Evolutionary conservation across 305 asterid genomes (phyloP).

Genomic region (Ajuga reptans): DNA sequence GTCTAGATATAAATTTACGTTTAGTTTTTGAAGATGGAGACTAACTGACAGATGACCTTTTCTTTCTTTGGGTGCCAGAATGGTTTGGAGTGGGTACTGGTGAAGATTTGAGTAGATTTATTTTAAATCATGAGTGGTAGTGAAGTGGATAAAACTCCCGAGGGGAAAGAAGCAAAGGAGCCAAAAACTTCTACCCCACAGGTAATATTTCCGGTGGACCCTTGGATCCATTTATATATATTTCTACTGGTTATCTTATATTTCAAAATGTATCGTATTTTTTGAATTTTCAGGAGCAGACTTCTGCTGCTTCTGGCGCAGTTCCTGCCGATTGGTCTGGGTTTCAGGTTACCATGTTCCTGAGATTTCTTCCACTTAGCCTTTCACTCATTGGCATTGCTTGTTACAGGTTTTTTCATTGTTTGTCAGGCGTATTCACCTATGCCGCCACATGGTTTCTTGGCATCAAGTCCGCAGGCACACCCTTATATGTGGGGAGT

Average conservation of each 20-base stretch:
- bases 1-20: background rate
- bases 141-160: constrained; percentile 45
- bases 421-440: constrained; percentile 72
- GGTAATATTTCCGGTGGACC: constrained; percentile 30
- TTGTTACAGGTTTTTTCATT: constrained; percentile 18
- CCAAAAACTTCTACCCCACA: constrained; percentile 59
- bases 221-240: background rate
- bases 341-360: constrained; percentile 56
- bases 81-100: constrained; percentile 19
- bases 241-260: background rate
- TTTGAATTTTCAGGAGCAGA: constrained; percentile 54
- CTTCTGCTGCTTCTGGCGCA: constrained; percentile 50
- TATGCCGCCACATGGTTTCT: constrained; percentile 82
- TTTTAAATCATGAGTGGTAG: constrained; percentile 38
- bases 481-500: constrained; percentile 99
- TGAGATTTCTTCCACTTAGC: constrained; percentile 4
- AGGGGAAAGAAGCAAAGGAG: constrained; percentile 72
- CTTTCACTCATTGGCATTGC: constrained; percentile 11
- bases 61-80: constrained; percentile 20
- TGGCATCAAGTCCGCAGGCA: constrained; percentile 83
- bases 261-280: constrained; percentile 7
- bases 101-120: constrained; percentile 18
- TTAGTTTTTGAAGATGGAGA: background rate
- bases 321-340: constrained; percentile 82
- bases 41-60: background rate